These are phyloP conservation scores for Bifiguratus adelaidae DNA, from an alignment of 192 early-diverging fungal genomes.

Conservation along the genomic window DNA sequence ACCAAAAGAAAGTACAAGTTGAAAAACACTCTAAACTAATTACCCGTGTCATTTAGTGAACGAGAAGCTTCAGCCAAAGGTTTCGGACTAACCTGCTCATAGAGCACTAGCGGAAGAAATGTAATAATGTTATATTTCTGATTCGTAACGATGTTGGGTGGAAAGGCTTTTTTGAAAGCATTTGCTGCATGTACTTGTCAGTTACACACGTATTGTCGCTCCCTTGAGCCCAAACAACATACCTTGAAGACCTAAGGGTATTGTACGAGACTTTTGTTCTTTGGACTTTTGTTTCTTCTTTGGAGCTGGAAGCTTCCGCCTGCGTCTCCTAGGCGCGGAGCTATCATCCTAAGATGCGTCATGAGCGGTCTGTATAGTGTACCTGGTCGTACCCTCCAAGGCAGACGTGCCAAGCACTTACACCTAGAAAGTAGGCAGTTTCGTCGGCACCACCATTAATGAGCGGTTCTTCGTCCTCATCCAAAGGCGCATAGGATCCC, in stretches of 20 bases:
- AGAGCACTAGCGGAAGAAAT: constrained; percentile 72
- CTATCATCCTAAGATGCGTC: too few species aligned
- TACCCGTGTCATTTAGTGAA: neutral
- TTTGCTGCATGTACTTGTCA: constrained; percentile 9
- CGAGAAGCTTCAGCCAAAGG: neutral
- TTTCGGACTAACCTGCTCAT: constrained; percentile 49
- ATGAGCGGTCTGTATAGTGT: too few species aligned
- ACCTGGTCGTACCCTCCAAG: too few species aligned
- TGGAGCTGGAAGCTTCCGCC: too few species aligned
- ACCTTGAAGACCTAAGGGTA: too few species aligned
- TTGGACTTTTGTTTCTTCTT: neutral
- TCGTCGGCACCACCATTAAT: too few species aligned
- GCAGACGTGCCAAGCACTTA: too few species aligned
- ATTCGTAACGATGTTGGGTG: constrained; percentile 79
- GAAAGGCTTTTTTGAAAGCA: constrained; percentile 41
- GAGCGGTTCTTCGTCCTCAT: too few species aligned
- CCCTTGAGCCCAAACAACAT: too few species aligned
- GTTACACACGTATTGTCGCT: neutral
- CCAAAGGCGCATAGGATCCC: too few species aligned
- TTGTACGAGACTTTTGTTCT: neutral
- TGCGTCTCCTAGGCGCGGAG: too few species aligned
- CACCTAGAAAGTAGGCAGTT: too few species aligned
- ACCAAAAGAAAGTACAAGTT: constrained; percentile 93
- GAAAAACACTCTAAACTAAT: constrained; percentile 89
- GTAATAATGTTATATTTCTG: constrained; percentile 79